Base-by-base conservation (phyloP, 169 alveolate species). In the Cystoisospora suis region DNA sequence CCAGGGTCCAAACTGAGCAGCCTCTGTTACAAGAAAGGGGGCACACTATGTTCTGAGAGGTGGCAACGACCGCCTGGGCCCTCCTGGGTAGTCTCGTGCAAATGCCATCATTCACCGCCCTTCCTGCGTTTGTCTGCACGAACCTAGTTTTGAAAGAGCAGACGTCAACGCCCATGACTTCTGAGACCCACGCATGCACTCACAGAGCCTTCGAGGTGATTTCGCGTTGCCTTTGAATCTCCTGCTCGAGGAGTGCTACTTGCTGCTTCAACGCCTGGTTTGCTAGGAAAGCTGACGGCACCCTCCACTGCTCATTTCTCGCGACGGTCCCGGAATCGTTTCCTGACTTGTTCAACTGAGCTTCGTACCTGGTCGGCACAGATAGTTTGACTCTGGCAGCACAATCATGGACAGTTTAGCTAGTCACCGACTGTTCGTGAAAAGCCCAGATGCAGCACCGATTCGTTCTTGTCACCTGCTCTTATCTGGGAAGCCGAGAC, bases 291-390 rank as follows among this genome's bases (percentile, higher is more conserved):
- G 65, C 88, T 9, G 72, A 20, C 23, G 88, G 88, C 3, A 81
- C 34, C 38, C n/a, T 20, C 56, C 47, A 27, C 45, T 47, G 72
- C 45, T 44, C 69, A 5, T 4, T 42, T 23, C 49, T 79, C 6
- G 61, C 87, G 36, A 29, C 46, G 15, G 46, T 29, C 40, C 29
- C 87, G 7, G 87, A 45, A 46, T 79, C 44, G 32, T 27, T 44
- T 65, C 49, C 70, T 12, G 27, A 42, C 15, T 27, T 79, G 6
- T 46, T 29, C 5, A 79, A 70, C 46, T n/a, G 61, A 3, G 44
- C n/a, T n/a, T 79, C 87, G 61, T 79, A 79, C 87, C 87, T 79
- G 70, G 12, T 29, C 0, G 36, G 36, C n/a, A n/a, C n/a, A n/a
- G n/a, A n/a, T n/a, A n/a, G n/a, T n/a, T n/a, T 58, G 70, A 0